Evolutionary conservation across 1,139 yeast species (phyloP).

Genomic region (Candida tetrigidarum): DNA sequence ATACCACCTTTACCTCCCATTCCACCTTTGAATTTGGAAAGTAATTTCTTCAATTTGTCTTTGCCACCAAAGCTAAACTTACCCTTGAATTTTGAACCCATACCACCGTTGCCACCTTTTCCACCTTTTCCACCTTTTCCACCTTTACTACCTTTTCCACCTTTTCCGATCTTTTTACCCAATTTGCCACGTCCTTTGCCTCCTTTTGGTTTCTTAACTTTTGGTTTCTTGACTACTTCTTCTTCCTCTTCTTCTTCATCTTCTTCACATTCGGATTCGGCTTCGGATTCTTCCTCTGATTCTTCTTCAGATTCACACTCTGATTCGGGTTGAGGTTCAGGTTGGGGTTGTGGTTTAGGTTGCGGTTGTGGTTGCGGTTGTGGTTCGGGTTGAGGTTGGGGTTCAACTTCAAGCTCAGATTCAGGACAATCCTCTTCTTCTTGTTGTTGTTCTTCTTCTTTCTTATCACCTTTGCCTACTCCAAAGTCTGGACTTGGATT

Average conservation of each 20-base stretch:
- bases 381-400: too few species aligned
- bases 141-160: slow-evolving; percentile 3
- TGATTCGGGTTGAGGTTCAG: too few species aligned
- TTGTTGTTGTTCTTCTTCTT: neutral
- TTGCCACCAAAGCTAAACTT: slow-evolving; percentile 4
- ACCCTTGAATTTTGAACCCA: slow-evolving; percentile 6
- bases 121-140: neutral
- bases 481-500: neutral
- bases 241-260: neutral
- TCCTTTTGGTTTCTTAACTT: slow-evolving; percentile 6
- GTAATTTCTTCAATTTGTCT: slow-evolving; percentile 1
- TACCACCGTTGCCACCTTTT: neutral
- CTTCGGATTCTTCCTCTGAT: neutral
- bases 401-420: too few species aligned
- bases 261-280: neutral
- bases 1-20: neutral
- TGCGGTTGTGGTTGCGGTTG: too few species aligned
- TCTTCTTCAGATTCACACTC: slow-evolving; percentile 7
- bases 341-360: too few species aligned
- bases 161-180: neutral
- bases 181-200: neutral
- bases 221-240: neutral
- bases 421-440: slow-evolving; percentile 2
- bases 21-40: neutral
- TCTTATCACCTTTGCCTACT: too few species aligned